phyloP scores from a whole-genome alignment of 768 basidiomycete genomes.

The Chalciporus pseudorubinellus region DNA sequence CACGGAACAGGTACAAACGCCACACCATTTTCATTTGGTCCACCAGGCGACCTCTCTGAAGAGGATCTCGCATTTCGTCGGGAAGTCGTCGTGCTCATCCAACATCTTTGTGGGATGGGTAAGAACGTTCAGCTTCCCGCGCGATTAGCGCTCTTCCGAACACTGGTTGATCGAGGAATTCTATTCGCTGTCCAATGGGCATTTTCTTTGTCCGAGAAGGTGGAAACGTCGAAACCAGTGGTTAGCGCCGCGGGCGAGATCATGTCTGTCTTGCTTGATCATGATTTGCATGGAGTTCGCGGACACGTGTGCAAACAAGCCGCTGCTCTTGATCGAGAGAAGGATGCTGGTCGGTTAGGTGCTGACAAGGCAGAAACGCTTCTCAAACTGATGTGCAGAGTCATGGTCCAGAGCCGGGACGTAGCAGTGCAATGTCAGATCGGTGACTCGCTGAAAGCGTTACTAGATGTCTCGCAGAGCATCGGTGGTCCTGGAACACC shows the following conservation, averaged over 20 bases:
- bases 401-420: conserved; percentile 79
- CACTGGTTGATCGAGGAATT: conserved; percentile 84
- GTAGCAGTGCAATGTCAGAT: conserved; percentile 87
- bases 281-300: conserved; percentile 85
- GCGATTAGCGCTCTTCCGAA: conserved; percentile 81
- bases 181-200: conserved; percentile 94
- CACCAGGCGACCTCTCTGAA: conserved; percentile 54
- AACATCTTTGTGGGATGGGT: conserved; percentile 92
- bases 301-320: conserved; percentile 83
- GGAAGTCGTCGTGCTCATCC: conserved; percentile 83
- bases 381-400: conserved; percentile 67
- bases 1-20: conserved; percentile 21
- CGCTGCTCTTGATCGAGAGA: conserved; percentile 64
- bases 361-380: conserved; percentile 71
- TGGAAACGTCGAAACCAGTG: conserved; percentile 50
- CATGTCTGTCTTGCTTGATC: conserved; percentile 80
- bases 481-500: conserved; percentile 36
- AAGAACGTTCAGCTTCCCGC: conserved; percentile 93
- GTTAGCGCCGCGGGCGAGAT: conserved; percentile 85
- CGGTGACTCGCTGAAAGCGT: conserved; percentile 78
- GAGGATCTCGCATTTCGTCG: conserved; percentile 56
- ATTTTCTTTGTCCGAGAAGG: conserved; percentile 62
- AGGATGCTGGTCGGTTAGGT: conserved; percentile 51
- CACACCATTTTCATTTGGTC: conserved; percentile 50
- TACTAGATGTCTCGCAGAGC: conserved; percentile 73